Evolutionary conservation across 2,329 filamentous ascomycete genomes (phyloP).

Genomic region (Ophiostoma piceae): DNA sequence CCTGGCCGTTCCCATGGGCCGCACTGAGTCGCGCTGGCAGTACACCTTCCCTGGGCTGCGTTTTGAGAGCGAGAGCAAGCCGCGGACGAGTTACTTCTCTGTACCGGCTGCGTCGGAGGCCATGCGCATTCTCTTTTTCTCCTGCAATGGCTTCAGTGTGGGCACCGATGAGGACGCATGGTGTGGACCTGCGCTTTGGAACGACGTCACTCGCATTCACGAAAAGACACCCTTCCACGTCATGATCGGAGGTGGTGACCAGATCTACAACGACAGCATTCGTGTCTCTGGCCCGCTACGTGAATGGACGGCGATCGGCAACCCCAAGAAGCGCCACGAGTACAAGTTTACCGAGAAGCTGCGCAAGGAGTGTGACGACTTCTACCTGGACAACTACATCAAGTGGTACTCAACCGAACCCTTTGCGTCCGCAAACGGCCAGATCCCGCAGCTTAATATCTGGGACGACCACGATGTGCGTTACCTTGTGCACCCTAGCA

Average conservation of each 20-base stretch:
- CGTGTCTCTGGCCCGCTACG: conserved; percentile 76
- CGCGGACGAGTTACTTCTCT: conserved; percentile 67
- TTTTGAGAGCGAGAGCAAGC: conserved; percentile 47
- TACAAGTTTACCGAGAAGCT: conserved; percentile 73
- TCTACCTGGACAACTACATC: conserved; percentile 88
- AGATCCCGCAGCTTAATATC: conserved; percentile 94
- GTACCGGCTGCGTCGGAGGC: conserved; percentile 76
- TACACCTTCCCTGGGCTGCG: conserved; percentile 66
- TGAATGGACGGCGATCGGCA: conserved; percentile 77
- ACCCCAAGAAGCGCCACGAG: conserved; percentile 73
- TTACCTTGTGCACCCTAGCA: conserved; percentile 30
- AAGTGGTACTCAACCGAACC: conserved; percentile 63
- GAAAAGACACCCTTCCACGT: conserved; percentile 81
- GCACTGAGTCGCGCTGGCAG: conserved; percentile 67
- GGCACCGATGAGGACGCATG: conserved; percentile 80
- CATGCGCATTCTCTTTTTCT: conserved; percentile 99
- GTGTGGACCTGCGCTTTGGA: conserved; percentile 90
- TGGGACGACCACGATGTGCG: conserved; percentile 90
- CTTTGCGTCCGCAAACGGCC: conserved; percentile 78
- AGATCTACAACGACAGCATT: conserved; percentile 94
- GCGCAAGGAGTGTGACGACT: conserved; percentile 77
- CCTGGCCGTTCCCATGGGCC: conserved; percentile 68
- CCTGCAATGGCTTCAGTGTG: conserved; percentile 92
- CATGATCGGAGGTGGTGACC: conserved; percentile 92
- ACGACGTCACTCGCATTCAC: conserved; percentile 82